Conservation (phyloP, 2,329 filamentous ascomycete genomes). For the Proliferodiscus dingleyae region DNA sequence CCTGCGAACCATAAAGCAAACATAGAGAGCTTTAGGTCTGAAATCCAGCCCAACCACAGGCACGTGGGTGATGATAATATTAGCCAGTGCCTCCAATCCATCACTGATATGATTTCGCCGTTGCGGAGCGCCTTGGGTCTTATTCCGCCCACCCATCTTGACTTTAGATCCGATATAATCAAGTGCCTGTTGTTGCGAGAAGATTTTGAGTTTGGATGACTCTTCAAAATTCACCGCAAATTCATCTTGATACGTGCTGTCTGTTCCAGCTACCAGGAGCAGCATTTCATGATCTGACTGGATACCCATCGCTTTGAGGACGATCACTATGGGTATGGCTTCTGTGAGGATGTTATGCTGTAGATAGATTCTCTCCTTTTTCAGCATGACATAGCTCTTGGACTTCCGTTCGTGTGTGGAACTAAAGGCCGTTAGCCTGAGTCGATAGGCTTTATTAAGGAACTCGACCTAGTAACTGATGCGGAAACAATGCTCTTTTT, state of each 20-base stretch:
- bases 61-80: constrained; percentile 91
- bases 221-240: constrained; percentile 96
- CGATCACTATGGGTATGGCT: constrained; percentile 89
- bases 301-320: constrained; percentile 89
- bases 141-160: constrained; percentile 70
- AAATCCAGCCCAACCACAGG: constrained; percentile 89
- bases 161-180: constrained; percentile 86
- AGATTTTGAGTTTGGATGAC: constrained; percentile 74
- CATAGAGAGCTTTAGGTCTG: constrained; percentile 92
- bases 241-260: constrained; percentile 86
- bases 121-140: constrained; percentile 45
- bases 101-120: constrained; percentile 83
- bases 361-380: constrained; percentile 86
- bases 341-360: constrained; percentile 92
- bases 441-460: neutral
- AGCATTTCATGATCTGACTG: constrained; percentile 94
- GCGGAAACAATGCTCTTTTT: constrained; percentile 94
- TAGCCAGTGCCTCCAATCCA: constrained; percentile 85
- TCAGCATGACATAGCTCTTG: constrained; percentile 91
- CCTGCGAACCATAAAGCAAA: constrained; percentile 95
- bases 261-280: constrained; percentile 81
- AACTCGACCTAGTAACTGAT: constrained; percentile 68
- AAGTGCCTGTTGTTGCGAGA: constrained; percentile 90
- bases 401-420: constrained; percentile 97
- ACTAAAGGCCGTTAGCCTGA: constrained; percentile 42